Percentiles rank a stretch among this genome's conserved stretches.
Conservation (phyloP, 2,329 filamentous ascomycete species). For the Colletotrichum echinochloae region DNA sequence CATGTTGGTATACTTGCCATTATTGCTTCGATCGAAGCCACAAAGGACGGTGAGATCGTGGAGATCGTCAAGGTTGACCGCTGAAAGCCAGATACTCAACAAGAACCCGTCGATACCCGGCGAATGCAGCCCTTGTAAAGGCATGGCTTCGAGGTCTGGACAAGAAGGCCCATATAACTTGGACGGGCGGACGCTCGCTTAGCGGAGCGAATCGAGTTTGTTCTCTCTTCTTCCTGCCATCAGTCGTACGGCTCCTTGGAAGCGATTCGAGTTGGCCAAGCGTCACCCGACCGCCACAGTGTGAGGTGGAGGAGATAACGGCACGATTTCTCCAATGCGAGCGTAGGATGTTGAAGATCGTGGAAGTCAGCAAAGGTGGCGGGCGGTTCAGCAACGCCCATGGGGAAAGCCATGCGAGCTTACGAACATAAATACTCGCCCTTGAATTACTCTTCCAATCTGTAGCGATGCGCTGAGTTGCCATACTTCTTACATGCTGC, state of each 20-base stretch:
- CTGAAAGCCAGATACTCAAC: conserved; percentile 1
- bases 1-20: conserved; percentile 43
- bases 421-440: not conserved
- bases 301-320: not conserved
- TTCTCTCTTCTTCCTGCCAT: not conserved
- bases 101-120: conserved; percentile 17
- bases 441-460: not conserved
- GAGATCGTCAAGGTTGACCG: conserved; percentile 23
- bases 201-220: not conserved
- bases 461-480: not conserved
- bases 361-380: conserved; percentile 23
- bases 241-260: not conserved
- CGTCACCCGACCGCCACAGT: not conserved
- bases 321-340: not conserved
- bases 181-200: not conserved
- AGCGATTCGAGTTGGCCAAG: conserved; percentile 7
- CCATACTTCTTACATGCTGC: not conserved
- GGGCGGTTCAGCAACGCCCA: not conserved
- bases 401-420: conserved; percentile 1
- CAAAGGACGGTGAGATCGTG: conserved; percentile 29
- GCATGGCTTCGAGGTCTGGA: not conserved
- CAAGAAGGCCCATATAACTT: not conserved
- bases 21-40: conserved; percentile 41
- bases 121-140: not conserved
- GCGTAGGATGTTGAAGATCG: conserved; percentile 23